phyloP scores from a whole-genome alignment of 164 flowering plant species.

The Stephania cephalantha region DNA sequence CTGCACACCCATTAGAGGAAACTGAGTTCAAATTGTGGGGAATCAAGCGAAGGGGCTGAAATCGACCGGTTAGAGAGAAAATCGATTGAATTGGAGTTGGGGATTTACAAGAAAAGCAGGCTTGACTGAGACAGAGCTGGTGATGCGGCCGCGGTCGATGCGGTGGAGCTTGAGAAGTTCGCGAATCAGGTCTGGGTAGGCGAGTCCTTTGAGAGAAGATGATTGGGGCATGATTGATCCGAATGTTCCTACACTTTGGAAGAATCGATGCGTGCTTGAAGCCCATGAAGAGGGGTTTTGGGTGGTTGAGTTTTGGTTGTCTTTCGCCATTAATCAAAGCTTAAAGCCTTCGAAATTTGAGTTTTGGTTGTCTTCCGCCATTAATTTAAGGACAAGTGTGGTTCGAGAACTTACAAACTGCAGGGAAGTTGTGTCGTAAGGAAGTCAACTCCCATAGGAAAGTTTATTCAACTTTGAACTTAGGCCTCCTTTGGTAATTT shows the following conservation, averaged over 20 bases:
- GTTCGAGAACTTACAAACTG: no score
- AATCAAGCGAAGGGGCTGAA: neutral
- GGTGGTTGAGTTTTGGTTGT: neutral
- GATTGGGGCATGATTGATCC: slow-evolving; percentile 8
- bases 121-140: slow-evolving; percentile 30
- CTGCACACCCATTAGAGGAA: slow-evolving; percentile 1
- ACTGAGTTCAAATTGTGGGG: neutral
- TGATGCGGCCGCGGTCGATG: slow-evolving; percentile 32
- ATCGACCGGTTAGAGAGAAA: neutral
- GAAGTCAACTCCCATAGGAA: no score
- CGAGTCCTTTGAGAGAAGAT: neutral
- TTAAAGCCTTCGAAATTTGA: neutral
- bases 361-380: no score
- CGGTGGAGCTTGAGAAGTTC: slow-evolving; percentile 26
- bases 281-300: neutral
- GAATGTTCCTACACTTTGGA: neutral
- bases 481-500: no score
- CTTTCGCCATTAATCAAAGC: neutral
- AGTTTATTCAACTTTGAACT: no score
- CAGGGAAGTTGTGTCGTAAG: no score
- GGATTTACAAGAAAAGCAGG: slow-evolving; percentile 6
- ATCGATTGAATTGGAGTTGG: neutral
- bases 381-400: no score
- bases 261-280: slow-evolving; percentile 3
- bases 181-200: slow-evolving; percentile 17